These are phyloP conservation scores for Xylariomycetidae sp. DNA, from an alignment of 2,329 filamentous ascomycete genomes.

Conservation along the genomic window DNA sequence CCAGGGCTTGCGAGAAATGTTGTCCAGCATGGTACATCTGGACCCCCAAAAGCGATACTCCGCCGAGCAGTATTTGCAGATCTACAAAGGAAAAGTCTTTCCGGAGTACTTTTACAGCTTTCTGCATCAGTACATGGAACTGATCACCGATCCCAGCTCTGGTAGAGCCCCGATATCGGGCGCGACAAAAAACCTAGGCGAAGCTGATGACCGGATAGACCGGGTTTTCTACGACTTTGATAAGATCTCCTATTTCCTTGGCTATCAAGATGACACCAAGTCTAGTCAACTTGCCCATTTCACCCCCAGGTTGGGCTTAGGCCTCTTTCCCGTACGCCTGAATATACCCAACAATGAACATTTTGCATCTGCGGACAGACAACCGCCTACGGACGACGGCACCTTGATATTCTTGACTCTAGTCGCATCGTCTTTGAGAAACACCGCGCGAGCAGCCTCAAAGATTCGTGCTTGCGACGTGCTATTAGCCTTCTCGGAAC, in stretches of 20 bases:
- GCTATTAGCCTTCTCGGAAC: constrained; percentile 84
- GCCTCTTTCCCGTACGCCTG: constrained; percentile 74
- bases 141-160: constrained; percentile 86
- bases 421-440: constrained; percentile 82
- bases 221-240: constrained; percentile 93
- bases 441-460: constrained; percentile 83
- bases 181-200: constrained; percentile 67
- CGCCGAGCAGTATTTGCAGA: constrained; percentile 88
- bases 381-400: constrained; percentile 73
- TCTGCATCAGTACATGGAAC: constrained; percentile 93
- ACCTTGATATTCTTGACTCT: constrained; percentile 89
- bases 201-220: constrained; percentile 91
- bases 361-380: constrained; percentile 54
- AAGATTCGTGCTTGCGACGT: constrained; percentile 87
- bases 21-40: constrained; percentile 92
- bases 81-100: constrained; percentile 89
- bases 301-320: constrained; percentile 47
- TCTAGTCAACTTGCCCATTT: constrained; percentile 26
- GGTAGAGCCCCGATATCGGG: constrained; percentile 69
- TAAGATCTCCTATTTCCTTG: constrained; percentile 93
- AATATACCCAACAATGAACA: constrained; percentile 84
- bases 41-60: constrained; percentile 89
- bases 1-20: constrained; percentile 78
- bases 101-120: constrained; percentile 97
- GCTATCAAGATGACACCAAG: constrained; percentile 55